A percentile compares a stretch with the other conserved stretches of the same genome.
These are phyloP conservation scores for Solanum lycopersicoides DNA, from an alignment of 257 asterid genomes.

Conservation along the genomic window DNA sequence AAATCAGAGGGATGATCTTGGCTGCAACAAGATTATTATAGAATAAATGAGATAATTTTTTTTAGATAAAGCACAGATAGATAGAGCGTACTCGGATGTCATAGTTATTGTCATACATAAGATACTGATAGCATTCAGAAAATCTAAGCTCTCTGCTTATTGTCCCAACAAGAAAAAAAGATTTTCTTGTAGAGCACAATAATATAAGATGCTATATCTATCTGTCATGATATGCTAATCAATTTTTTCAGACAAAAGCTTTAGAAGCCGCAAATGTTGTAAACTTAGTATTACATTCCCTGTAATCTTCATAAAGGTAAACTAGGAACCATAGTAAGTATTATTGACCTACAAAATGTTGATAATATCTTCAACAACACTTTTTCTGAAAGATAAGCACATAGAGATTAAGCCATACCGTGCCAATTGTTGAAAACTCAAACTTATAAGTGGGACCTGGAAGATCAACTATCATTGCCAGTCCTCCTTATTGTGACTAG, in stretches of 20 bases:
- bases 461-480: conserved; percentile 70
- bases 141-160: neutral
- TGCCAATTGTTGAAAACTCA: conserved; percentile 62
- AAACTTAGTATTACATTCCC: neutral
- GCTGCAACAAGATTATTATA: conserved; percentile 15
- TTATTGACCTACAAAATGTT: neutral
- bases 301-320: neutral
- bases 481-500: conserved; percentile 76
- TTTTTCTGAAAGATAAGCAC: neutral
- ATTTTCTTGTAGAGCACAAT: neutral
- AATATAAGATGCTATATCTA: neutral
- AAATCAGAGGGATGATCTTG: conserved; percentile 67
- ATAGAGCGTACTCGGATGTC: neutral
- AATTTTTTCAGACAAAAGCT: neutral
- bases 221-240: neutral
- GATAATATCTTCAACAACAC: neutral
- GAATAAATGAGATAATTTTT: neutral
- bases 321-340: neutral
- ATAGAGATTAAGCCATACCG: conserved; percentile 29
- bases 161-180: neutral
- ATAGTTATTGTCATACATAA: neutral
- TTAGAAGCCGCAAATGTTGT: neutral
- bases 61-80: neutral
- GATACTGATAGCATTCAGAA: neutral
- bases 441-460: conserved; percentile 62